Percentiles rank a stretch among this genome's conserved stretches.
These are phyloP conservation scores for Acacia confusa DNA, from an alignment of 306 rosid genomes.

Conservation along the genomic window DNA sequence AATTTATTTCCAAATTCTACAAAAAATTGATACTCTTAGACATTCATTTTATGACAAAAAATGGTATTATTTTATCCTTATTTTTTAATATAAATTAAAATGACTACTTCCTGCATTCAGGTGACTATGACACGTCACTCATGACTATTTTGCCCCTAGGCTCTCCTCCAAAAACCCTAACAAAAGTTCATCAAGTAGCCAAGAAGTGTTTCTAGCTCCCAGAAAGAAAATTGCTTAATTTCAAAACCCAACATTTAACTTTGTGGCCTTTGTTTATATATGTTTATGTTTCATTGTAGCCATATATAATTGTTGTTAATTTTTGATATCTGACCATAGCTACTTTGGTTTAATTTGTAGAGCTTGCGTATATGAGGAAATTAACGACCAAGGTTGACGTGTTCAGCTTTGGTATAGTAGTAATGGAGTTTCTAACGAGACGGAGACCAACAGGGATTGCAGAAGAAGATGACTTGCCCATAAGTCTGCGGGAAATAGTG, in stretches of 20 bases:
- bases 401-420: conserved; percentile 77
- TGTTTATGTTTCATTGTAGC: not conserved
- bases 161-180: too few relatives aligned
- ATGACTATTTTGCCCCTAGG: too few relatives aligned
- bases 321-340: not conserved
- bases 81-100: not conserved
- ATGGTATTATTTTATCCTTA: not conserved
- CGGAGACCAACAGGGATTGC: conserved; percentile 68
- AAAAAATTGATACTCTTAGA: not conserved
- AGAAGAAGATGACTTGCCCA: conserved; percentile 59
- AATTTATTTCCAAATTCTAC: not conserved
- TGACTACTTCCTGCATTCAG: too few relatives aligned
- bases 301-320: not conserved
- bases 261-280: not conserved
- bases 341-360: conserved; percentile 46
- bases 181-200: too few relatives aligned
- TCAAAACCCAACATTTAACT: not conserved
- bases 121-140: too few relatives aligned
- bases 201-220: not conserved
- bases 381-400: conserved; percentile 74
- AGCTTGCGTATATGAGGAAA: conserved; percentile 76
- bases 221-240: not conserved
- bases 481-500: conserved; percentile 57
- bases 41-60: not conserved
- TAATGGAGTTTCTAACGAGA: conserved; percentile 80